A percentile compares a stretch with the other conserved stretches of the same genome.
Conservation (phyloP, 495 filamentous ascomycete species). For the Lasiosphaeria ovina region DNA sequence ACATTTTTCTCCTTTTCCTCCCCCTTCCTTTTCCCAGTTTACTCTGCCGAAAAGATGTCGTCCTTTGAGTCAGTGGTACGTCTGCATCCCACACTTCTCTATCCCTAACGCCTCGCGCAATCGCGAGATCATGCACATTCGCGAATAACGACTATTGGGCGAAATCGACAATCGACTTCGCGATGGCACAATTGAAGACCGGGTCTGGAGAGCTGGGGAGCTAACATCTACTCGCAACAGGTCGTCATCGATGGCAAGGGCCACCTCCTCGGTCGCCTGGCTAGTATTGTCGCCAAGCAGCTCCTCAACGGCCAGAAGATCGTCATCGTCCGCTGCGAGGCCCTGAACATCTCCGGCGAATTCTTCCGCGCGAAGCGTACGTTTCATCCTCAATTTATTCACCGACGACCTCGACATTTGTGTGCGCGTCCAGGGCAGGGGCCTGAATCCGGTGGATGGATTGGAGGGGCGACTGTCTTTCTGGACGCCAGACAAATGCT, state of each 20-base stretch:
- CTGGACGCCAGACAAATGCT: conserved; percentile 3
- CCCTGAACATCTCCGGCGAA: conserved; percentile 99
- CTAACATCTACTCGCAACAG: conserved; percentile 48
- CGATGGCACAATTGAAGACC: not conserved
- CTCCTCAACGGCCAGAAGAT: conserved; percentile 99
- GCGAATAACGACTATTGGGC: not conserved
- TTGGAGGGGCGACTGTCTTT: not conserved
- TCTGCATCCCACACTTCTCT: conserved; percentile 37
- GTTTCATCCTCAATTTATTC: conserved; percentile 43
- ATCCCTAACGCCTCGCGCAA: conserved; percentile 7
- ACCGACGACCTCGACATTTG: conserved; percentile 12
- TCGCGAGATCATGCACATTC: not conserved
- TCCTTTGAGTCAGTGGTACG: conserved; percentile 95
- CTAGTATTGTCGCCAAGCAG: conserved; percentile 99
- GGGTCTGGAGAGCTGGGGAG: not conserved
- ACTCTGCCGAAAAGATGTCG: conserved; percentile 78
- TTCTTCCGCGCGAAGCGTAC: conserved; percentile 99
- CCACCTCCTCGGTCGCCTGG: conserved; percentile 98
- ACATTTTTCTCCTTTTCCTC: conserved; percentile 34
- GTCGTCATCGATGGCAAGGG: conserved; percentile 99
- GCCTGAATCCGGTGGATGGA: conserved; percentile 2
- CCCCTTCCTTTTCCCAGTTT: conserved; percentile 31
- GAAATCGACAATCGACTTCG: conserved; percentile 1
- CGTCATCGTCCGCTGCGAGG: conserved; percentile 97
- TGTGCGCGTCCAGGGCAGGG: conserved; percentile 3